These are phyloP conservation scores for Thraustochytrium sp. DNA, from an alignment of 352 stramenopile species.

Conservation along the genomic window DNA sequence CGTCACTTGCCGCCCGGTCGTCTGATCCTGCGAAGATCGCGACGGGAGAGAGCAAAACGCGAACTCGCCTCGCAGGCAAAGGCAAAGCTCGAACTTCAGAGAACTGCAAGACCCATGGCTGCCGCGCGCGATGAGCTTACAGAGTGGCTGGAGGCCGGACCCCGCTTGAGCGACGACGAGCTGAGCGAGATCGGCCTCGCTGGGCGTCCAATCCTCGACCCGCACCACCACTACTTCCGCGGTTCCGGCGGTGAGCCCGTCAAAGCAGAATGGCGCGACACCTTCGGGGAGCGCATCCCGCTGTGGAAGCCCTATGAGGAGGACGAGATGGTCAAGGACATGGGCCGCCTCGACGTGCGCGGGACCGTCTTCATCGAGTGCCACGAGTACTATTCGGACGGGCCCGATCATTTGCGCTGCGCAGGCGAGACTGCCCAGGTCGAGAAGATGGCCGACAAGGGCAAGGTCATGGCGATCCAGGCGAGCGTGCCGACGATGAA, in stretches of 20 bases:
- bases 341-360: not conserved
- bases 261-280: not conserved
- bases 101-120: too few relatives aligned
- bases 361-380: conserved; percentile 37
- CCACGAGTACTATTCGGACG: not conserved
- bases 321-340: not conserved
- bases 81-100: too few relatives aligned
- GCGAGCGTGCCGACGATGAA: not conserved
- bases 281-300: not conserved
- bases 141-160: not conserved
- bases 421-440: not conserved
- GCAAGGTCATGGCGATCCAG: not conserved
- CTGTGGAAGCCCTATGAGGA: not conserved
- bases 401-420: not conserved
- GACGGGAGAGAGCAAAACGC: too few relatives aligned
- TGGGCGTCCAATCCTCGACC: not conserved
- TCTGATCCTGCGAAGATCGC: too few relatives aligned
- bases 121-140: not conserved
- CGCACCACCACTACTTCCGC: not conserved
- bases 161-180: not conserved
- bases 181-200: not conserved
- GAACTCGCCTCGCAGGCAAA: too few relatives aligned
- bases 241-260: not conserved
- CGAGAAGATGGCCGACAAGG: not conserved
- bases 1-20: too few relatives aligned